A percentile compares a stretch with the other conserved stretches of the same genome.
Evolutionary conservation across 345 rosid species (phyloP).

Genomic region (Boechera retrofracta): DNA sequence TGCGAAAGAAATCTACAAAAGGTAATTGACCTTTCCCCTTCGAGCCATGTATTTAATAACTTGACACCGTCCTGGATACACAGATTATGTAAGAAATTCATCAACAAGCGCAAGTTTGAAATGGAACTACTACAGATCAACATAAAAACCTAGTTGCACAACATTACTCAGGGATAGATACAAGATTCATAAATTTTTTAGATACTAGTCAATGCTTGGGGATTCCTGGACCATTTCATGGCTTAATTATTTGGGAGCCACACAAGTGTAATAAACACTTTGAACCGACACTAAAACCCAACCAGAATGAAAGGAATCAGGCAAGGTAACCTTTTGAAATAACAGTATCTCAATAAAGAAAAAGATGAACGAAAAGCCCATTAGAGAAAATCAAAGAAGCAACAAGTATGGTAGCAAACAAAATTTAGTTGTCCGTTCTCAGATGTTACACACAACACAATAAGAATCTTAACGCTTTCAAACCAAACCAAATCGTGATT

Average conservation of each 20-base stretch:
- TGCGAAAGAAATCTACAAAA: constrained; percentile 74
- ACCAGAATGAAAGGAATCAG: background rate
- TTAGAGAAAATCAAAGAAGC: background rate
- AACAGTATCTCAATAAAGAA: too few relatives aligned
- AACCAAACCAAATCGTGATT: constrained; percentile 3
- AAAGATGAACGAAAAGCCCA: background rate
- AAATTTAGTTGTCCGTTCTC: background rate
- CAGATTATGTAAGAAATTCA: constrained; percentile 18
- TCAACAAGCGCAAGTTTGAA: constrained; percentile 3
- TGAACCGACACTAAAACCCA: background rate
- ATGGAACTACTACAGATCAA: constrained; percentile 6
- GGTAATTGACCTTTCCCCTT: constrained; percentile 63
- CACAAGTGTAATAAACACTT: background rate
- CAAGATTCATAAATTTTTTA: background rate
- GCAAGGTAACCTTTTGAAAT: background rate
- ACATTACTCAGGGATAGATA: constrained; percentile 6
- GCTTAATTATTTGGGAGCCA: background rate
- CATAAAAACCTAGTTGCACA: constrained; percentile 18
- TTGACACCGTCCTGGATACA: constrained; percentile 76
- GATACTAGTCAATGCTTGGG: constrained; percentile 5
- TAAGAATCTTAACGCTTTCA: constrained; percentile 6
- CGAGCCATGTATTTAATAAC: constrained; percentile 80
- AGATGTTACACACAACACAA: constrained; percentile 17
- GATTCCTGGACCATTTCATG: background rate
- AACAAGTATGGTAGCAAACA: background rate